Percentiles rank a stretch among this genome's conserved stretches.
phyloP scores from a whole-genome alignment of 169 alveolate species.

The Plasmodium falciparum region DNA sequence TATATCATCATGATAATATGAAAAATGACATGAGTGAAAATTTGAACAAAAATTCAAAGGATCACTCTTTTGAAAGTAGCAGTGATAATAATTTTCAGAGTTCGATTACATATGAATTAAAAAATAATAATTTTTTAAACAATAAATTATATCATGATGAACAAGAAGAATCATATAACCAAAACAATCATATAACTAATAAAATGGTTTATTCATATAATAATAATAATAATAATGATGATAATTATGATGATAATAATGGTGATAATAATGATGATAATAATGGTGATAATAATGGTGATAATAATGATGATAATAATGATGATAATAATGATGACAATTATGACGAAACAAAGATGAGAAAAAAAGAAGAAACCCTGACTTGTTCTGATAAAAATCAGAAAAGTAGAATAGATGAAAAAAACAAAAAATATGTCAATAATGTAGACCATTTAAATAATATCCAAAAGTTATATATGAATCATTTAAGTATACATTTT shows the following conservation, averaged over 20 bases:
- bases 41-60: background rate
- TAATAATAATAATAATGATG: background rate
- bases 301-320: too few species aligned
- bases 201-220: background rate
- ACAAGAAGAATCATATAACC: background rate
- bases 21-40: background rate
- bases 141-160: background rate
- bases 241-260: background rate
- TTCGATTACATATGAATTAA: background rate
- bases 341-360: background rate
- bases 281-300: background rate
- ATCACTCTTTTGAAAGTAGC: background rate
- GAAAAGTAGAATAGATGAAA: background rate
- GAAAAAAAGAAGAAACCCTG: background rate
- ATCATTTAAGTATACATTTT: conserved; percentile 17
- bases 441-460: background rate
- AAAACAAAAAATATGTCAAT: background rate
- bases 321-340: too few species aligned
- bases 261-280: background rate
- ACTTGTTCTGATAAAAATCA: background rate
- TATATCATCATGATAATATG: background rate
- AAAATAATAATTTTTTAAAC: background rate
- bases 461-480: conserved; percentile 25
- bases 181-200: background rate
- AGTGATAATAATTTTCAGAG: background rate